Base-by-base conservation (phyloP, 2,329 filamentous ascomycete species). In the Aspergillus alliaceus region DNA sequence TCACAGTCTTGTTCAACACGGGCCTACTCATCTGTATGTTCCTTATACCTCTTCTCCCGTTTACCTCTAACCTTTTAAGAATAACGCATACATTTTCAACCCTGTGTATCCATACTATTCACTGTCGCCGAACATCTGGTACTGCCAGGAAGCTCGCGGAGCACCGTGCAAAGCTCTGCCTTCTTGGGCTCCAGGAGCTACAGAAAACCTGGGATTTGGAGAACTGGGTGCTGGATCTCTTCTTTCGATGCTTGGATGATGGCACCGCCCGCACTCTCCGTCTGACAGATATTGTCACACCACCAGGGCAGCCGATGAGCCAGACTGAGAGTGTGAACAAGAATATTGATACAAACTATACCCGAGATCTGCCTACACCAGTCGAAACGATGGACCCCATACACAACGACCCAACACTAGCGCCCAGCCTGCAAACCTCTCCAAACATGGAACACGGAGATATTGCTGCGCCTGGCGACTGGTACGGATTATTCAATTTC, bases 181-280 rank as follows among this genome's bases (percentile, higher is more conserved):
- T 82, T 0, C 61, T 82, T 18, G 78, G 79, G 0, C 61, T 82
- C 0, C 74, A 79, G 50, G 80, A 82, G 57, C 62, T 82, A 8
- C 80, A 81, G 55, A 78, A 77, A 52, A 78, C 76, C 0, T 82
- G 79, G 80, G 78, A 80, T 49, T 65, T 81, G 8, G 78, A 78
- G 14, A 81, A 81, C 53, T 79, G 77, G 76, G 75, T 81, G 0
- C 62, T 81, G 2, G 72, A 81, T 58, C 65, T 81, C 0, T 82
- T 82, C 57, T 79, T 81, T 31, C 77, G 79, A 6, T 80, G 78
- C 44, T 62, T 80, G 2, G 80, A 82, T 58, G 73, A 76, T 48
- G 72, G 75, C 20, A 80, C 76, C 0, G 78, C 78, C 2, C 71
- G 70, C 9, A 70, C 73, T 15, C 65, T 80, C 20, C 65, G 69